These are phyloP conservation scores for Ogataea zsoltii DNA, from an alignment of 805 yeast genomes.

Conservation along the genomic window DNA sequence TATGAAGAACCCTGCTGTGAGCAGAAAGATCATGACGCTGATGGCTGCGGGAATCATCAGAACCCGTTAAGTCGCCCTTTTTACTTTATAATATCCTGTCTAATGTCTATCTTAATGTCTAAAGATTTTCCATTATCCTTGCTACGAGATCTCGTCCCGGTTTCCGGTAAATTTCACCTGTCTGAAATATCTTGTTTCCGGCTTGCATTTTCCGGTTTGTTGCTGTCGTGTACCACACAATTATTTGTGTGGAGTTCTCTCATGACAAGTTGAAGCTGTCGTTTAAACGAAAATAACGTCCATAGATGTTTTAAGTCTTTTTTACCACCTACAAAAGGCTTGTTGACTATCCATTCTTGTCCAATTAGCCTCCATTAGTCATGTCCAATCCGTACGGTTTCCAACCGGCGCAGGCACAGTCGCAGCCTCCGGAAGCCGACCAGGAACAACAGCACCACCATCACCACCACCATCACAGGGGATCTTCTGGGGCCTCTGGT, in stretches of 20 bases:
- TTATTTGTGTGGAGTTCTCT: neutral
- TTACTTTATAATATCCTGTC: too few species aligned
- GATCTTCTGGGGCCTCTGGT: conserved; percentile 11
- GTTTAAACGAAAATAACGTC: too few species aligned
- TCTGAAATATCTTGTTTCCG: too few species aligned
- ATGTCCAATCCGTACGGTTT: conserved; percentile 10
- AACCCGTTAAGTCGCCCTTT: conserved; percentile 53
- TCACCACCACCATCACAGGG: conserved; percentile 25
- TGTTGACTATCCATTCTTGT: neutral
- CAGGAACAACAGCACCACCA: conserved; percentile 17
- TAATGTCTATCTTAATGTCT: too few species aligned
- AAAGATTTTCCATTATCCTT: too few species aligned
- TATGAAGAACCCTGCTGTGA: conserved; percentile 93
- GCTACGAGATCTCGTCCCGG: too few species aligned
- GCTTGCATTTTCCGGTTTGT: too few species aligned
- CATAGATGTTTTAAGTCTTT: neutral
- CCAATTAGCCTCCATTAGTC: neutral
- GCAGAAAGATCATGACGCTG: conserved; percentile 81
- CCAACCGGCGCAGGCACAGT: conserved; percentile 12
- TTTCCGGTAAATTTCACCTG: too few species aligned
- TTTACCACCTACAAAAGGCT: neutral
- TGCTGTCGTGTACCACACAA: neutral
- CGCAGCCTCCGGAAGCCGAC: conserved; percentile 9
- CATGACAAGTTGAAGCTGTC: neutral
- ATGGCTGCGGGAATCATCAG: conserved; percentile 97